Conservation (phyloP, 2,329 filamentous ascomycete species). For the Penicillium sp. region DNA sequence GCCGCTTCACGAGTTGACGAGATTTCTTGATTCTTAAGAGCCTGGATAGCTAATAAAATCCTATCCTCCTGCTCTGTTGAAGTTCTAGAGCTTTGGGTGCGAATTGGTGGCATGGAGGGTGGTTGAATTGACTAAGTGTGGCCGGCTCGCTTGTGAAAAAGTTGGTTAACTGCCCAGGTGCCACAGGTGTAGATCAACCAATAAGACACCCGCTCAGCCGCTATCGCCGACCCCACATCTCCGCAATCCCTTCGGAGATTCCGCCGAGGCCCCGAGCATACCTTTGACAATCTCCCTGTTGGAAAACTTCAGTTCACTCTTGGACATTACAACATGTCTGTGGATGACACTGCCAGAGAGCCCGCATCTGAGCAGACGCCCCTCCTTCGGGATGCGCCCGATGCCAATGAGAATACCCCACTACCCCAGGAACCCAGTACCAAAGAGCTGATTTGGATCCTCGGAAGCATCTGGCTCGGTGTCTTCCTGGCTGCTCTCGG, state of each 20-base stretch:
- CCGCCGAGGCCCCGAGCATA: background rate
- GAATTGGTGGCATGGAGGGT: too few relatives aligned
- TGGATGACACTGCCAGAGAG: constrained; percentile 4
- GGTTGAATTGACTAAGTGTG: too few relatives aligned
- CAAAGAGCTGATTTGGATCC: constrained; percentile 49
- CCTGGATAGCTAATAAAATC: too few relatives aligned
- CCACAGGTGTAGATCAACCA: too few relatives aligned
- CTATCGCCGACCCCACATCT: background rate
- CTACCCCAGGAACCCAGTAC: constrained; percentile 49
- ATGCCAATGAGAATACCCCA: constrained; percentile 17
- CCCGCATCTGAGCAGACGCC: constrained; percentile 35
- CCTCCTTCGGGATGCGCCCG: constrained; percentile 26
- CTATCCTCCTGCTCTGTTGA: too few relatives aligned
- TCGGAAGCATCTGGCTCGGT: constrained; percentile 54
- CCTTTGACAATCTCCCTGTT: background rate
- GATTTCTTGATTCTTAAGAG: too few relatives aligned
- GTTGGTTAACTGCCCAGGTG: too few relatives aligned
- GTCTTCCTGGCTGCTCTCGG: constrained; percentile 59
- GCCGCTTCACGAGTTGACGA: too few relatives aligned
- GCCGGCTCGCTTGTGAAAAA: too few relatives aligned
- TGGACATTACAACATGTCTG: constrained; percentile 3
- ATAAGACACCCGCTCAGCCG: too few relatives aligned
- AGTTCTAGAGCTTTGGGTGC: too few relatives aligned
- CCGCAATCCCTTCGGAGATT: background rate
- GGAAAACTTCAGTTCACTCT: background rate